Evolutionary conservation across 495 filamentous ascomycete species (phyloP).

Genomic region (Saxophila tyrrhenica): DNA sequence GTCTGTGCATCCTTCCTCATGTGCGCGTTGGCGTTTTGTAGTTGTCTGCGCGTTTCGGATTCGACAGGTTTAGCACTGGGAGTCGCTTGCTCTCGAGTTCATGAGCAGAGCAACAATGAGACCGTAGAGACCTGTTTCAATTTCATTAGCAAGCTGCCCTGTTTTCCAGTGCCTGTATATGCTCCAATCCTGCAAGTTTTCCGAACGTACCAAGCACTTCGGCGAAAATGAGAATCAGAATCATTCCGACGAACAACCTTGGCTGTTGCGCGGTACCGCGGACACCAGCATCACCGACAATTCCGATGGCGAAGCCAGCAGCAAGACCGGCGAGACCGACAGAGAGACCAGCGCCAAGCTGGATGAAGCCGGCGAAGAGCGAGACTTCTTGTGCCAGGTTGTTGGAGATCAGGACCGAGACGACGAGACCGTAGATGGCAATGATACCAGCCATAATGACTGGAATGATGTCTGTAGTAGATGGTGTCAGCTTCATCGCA

Average conservation of each 20-base stretch:
- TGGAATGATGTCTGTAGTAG: slow-evolving; percentile 88
- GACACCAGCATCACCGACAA: slow-evolving; percentile 98
- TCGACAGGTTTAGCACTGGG: slow-evolving; percentile 9
- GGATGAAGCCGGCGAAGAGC: slow-evolving; percentile 92
- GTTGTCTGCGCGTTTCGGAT: slow-evolving; percentile 4
- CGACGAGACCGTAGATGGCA: slow-evolving; percentile 98
- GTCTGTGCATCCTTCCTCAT: background rate
- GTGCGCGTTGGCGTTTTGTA: background rate
- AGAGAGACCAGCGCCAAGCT: slow-evolving; percentile 90
- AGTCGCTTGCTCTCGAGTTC: slow-evolving; percentile 55
- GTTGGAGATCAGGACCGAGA: slow-evolving; percentile 95
- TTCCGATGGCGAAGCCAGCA: slow-evolving; percentile 97
- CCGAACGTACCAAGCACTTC: slow-evolving; percentile 81
- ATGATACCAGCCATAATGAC: slow-evolving; percentile 99
- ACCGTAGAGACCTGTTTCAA: slow-evolving; percentile 90
- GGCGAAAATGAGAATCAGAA: slow-evolving; percentile 99
- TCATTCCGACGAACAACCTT: slow-evolving; percentile 98
- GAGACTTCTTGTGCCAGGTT: slow-evolving; percentile 69
- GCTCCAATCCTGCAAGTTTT: slow-evolving; percentile 11
- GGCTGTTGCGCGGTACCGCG: slow-evolving; percentile 97
- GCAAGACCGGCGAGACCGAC: slow-evolving; percentile 96
- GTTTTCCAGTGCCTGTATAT: background rate
- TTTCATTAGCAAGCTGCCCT: background rate
- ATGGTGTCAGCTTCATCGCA: slow-evolving; percentile 45
- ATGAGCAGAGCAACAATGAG: slow-evolving; percentile 97